Evolutionary conservation across 2,329 filamentous ascomycete species (phyloP), one percentile per base, ranked within the genome.

Genomic region (Fusarium sulawesiense): DNA sequence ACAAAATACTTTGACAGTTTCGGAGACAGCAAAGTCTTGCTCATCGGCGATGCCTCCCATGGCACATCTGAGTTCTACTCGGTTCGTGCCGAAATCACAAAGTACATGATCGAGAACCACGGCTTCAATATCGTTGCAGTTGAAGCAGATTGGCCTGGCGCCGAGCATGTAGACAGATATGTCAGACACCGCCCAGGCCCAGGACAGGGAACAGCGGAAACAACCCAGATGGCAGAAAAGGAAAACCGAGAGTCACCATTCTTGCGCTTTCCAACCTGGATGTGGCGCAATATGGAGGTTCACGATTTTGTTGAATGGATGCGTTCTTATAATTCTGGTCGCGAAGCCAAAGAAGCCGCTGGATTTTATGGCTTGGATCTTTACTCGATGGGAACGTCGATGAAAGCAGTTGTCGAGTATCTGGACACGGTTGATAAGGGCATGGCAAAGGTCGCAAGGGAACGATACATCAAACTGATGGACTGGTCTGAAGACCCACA

Each of bases 241-340:
- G 55, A 48, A 29, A 56, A 56, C 7, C 56, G 67, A 32, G 67
- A 70, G 3, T 40, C 62, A 6, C 50, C 44, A 10, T 70, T 70
- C 30, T 34, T 70, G 3, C 46, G 42, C 4, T 70, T 70, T 30
- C 57, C 66, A 2, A 70, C 62, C 4, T 70, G 46, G 66, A 67
- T 70, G 57, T 70, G 67, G 67, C 57, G 67, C 29, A 70, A 70
- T n/a, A 48, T 60, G 12, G 62, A 70, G 42, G 67, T 70, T 21
- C 54, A 50, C 21, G 40, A 70, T 20, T 70, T 70, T 32, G 46
- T 68, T 16, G 67, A 68, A 63, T 70, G 62, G 57, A 40, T 70
- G 25, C 49, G 58, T 14, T 55, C 49, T 29, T 57, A 68, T 20
- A 70, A 70, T 12, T 56, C 60, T 29, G 62, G 48, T 14, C 56